These are phyloP conservation scores for Calocera viscosa DNA, from an alignment of 768 basidiomycete genomes.

Conservation along the genomic window DNA sequence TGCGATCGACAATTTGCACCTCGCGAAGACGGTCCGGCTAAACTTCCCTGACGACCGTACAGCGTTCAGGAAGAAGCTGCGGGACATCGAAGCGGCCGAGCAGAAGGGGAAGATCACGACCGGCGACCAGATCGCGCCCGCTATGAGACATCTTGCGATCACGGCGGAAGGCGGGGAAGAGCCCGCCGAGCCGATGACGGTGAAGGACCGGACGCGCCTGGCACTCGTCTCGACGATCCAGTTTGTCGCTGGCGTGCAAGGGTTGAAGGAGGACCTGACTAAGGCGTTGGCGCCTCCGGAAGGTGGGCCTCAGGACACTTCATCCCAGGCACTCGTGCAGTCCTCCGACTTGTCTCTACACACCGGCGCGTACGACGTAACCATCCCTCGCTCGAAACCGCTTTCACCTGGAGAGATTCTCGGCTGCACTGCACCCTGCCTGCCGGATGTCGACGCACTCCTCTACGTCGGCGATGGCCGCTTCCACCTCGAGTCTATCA, in stretches of 20 bases:
- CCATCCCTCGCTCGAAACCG: conserved; percentile 78
- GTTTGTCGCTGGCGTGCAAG: conserved; percentile 85
- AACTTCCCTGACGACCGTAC: conserved; percentile 75
- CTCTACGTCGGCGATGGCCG: conserved; percentile 95
- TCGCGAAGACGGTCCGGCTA: conserved; percentile 67
- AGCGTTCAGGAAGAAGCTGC: conserved; percentile 44
- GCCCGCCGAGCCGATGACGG: conserved; percentile 10
- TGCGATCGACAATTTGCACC: conserved; percentile 73
- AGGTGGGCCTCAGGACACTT: background rate
- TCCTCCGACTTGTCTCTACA: conserved; percentile 22
- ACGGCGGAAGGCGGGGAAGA: conserved; percentile 30
- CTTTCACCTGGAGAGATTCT: conserved; percentile 93
- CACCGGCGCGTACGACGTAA: conserved; percentile 57
- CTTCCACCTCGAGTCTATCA: conserved; percentile 95
- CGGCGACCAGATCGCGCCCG: conserved; percentile 30
- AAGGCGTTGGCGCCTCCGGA: conserved; percentile 18
- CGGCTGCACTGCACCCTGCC: conserved; percentile 85
- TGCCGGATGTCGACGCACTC: conserved; percentile 70
- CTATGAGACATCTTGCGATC: conserved; percentile 44
- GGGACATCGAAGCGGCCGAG: conserved; percentile 27
- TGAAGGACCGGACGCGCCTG: conserved; percentile 44
- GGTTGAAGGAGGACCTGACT: conserved; percentile 62
- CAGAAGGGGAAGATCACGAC: conserved; percentile 30
- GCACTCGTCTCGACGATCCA: conserved; percentile 96
- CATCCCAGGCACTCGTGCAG: background rate